phyloP scores from a whole-genome alignment of 768 basidiomycete genomes.

The Nevesoporus exiguus region DNA sequence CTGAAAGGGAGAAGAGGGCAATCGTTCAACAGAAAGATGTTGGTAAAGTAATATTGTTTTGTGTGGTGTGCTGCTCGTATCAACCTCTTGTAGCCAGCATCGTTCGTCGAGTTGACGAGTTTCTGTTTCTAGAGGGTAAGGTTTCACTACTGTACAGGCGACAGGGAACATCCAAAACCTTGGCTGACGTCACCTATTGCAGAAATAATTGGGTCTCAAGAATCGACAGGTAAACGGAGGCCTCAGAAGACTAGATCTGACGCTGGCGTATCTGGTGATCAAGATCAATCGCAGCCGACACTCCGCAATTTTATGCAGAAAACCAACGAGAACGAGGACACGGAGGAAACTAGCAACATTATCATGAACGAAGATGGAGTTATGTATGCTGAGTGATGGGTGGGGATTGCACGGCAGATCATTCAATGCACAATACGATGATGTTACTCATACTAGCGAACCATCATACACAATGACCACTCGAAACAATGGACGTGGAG shows the following conservation, averaged over 20 bases:
- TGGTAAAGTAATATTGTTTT: constrained; percentile 43
- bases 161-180: neutral
- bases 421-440: no score
- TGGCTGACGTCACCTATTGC: neutral
- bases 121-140: constrained; percentile 73
- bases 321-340: constrained; percentile 23
- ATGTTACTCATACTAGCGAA: no score
- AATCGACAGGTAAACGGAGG: constrained; percentile 43
- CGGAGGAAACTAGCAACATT: constrained; percentile 33
- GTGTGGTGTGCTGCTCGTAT: neutral
- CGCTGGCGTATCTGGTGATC: constrained; percentile 12
- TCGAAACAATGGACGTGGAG: no score
- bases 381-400: constrained; percentile 41
- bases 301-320: constrained; percentile 49
- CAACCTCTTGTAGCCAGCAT: constrained; percentile 46
- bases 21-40: constrained; percentile 80
- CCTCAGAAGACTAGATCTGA: constrained; percentile 30
- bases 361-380: constrained; percentile 60
- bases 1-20: constrained; percentile 65
- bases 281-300: constrained; percentile 33
- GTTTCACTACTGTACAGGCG: neutral
- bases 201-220: constrained; percentile 63
- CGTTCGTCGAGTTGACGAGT: constrained; percentile 68
- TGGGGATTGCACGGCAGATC: no score
- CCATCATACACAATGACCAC: no score